Evolutionary conservation across 2,329 filamentous ascomycete genomes (phyloP), one percentile per base, ranked within the genome.

Genomic region (Penicillium decumbens): DNA sequence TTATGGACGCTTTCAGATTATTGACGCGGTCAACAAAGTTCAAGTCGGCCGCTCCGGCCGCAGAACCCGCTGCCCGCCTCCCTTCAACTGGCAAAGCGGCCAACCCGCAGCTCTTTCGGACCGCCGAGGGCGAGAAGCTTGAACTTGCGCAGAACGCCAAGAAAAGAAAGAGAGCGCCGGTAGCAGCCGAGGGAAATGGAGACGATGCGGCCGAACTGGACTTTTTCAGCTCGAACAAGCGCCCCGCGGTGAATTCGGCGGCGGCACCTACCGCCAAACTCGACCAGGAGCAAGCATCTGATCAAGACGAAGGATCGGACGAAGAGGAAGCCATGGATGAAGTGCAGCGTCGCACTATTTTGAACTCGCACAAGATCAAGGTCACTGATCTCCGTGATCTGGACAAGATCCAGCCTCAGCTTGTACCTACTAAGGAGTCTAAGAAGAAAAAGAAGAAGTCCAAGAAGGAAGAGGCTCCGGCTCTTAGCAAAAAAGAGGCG

Each of bases 281-380:
- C 13, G 51, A 55, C 13, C 47, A 56, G 24, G 48, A 52, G 6
- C 43, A 54, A 37, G 43, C 33, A 27, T 42, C 53, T 10, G 57
- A 55, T n/a, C 46, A 61, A 24, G 55, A 64, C 28, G 62, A 56
- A 25, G 60, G 45, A 24, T 59, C 59, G 24, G 62, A 66, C 15
- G 57, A 58, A 15, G 61, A 62, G 4, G 57, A 64, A 41, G 41
- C 52, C 0, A 77, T 89, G 59, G 80, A 82, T 60, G 79, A 87
- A 61, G 84, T 86, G 49, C 82, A 91, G 65, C 85, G 88, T 60
- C 84, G 85, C 60, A 81, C 84, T 51, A 76, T 92, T 9, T 72
- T 95, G 53, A 84, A 84, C 53, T 85, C 83, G 49, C 89, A 95
- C 70, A 87, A 90, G 56, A 77, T 96, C 57, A 95, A 95, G 69